Evolutionary conservation across 805 yeast genomes (phyloP), one percentile per base, ranked within the genome.

Genomic region (Zygotorulaspora danielsina): DNA sequence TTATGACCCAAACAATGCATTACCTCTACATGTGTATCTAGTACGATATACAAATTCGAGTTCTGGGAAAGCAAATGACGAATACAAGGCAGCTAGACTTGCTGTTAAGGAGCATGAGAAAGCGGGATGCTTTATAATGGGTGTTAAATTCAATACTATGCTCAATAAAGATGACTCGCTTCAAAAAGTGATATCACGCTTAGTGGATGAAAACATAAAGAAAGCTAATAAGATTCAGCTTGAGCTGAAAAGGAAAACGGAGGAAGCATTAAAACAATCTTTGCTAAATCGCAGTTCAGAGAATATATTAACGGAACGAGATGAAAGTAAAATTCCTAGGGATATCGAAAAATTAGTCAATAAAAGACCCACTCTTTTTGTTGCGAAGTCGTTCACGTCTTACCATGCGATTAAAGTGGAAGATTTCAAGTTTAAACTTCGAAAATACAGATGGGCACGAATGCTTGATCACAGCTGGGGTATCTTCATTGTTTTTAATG

Each of bases 1-100:
- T 7, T 75, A 72, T 40, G 93, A 88, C 54, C 85, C 90, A 0
- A 67, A 70, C 16, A 79, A 84, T 31, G 95, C 88, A 2, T 82
- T 80, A 13, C 89, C 95, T 0, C 60, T 88, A 28, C 93, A 95
- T 7, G 66, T 87, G 16, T 81, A 81, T 36, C 64, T 75, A 15
- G 66, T 86, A 37, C 68, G 73, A 42, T 88, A 73, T 61, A 79
- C 71, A 42, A 85, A 86, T 2, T 54, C 62, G 15, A 54, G 67
- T 11, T 21, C 24, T 10, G 77, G 71, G 13, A 73, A 72, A 41
- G 66, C 77, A 12, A 42, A 60, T n/a, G 73, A 69, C 17, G 75
- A 81, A 1, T 72, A 71, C 22, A 55, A 54, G 30, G 50, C 71
- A 2, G 84, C 83, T 1, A 44, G 57, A 15, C 55, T 48, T 27